These are phyloP conservation scores for Triticum urartu DNA, from an alignment of 176 grass and related monocot genomes.

Conservation along the genomic window DNA sequence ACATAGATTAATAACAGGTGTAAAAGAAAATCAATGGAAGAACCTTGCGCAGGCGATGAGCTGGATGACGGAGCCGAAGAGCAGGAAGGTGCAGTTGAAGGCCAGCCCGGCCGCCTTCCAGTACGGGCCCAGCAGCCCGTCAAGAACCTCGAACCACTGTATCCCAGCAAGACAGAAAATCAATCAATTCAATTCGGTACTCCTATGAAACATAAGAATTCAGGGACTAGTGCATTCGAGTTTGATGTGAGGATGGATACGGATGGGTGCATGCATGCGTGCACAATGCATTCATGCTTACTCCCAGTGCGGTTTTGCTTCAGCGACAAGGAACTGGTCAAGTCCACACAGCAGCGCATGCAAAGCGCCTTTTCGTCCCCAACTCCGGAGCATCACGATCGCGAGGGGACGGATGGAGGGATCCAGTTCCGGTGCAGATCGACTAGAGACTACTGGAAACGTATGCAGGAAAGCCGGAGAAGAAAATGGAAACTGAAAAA, in stretches of 20 bases:
- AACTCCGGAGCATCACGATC: slow-evolving; percentile 12
- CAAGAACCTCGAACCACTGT: slow-evolving; percentile 60
- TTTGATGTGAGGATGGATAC: too few species aligned
- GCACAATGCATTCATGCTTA: slow-evolving; percentile 6
- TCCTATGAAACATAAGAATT: too few species aligned
- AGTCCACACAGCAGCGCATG: background rate
- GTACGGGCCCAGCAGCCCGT: slow-evolving; percentile 51
- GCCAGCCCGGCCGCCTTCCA: slow-evolving; percentile 52
- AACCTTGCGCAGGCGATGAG: slow-evolving; percentile 60
- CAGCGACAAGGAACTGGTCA: background rate
- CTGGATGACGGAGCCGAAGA: slow-evolving; percentile 66
- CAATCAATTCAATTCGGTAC: too few species aligned
- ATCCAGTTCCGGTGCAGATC: slow-evolving; percentile 8
- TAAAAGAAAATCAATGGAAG: too few species aligned
- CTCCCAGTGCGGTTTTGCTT: slow-evolving; percentile 38
- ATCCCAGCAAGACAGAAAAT: background rate
- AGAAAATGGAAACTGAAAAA: background rate
- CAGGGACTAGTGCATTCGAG: too few species aligned
- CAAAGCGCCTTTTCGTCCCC: background rate
- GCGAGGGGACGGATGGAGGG: background rate
- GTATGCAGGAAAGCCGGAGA: background rate
- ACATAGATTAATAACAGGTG: too few species aligned
- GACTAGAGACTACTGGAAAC: background rate
- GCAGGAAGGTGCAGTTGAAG: slow-evolving; percentile 67
- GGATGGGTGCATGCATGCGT: too few species aligned